Conservation (phyloP, 805 yeast genomes). For the Clavispora fructus region DNA sequence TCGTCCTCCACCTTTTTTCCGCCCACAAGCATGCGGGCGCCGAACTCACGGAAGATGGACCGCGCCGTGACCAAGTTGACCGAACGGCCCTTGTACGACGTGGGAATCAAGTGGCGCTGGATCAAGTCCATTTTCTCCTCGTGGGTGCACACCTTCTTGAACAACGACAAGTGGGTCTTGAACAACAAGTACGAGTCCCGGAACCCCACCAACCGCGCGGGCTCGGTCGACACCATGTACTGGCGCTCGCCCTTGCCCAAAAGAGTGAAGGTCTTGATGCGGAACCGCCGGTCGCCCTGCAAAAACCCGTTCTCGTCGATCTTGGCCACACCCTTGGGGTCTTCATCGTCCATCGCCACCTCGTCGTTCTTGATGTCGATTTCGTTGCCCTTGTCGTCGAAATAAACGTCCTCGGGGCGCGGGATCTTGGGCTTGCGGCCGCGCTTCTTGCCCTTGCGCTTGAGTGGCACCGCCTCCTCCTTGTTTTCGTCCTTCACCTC, state of each 20-base stretch:
- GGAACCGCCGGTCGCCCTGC: constrained; percentile 66
- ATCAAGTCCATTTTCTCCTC: constrained; percentile 81
- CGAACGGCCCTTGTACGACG: constrained; percentile 83
- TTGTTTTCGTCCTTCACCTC: constrained; percentile 1
- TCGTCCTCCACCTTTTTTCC: constrained; percentile 84
- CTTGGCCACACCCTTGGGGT: constrained; percentile 73
- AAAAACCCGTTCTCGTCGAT: constrained; percentile 64
- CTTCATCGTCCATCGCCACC: constrained; percentile 62
- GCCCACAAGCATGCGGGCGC: constrained; percentile 72
- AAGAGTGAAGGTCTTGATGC: constrained; percentile 64
- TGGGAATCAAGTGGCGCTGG: constrained; percentile 75
- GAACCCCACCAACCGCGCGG: constrained; percentile 91
- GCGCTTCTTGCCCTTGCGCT: constrained; percentile 21
- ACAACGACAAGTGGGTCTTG: constrained; percentile 75
- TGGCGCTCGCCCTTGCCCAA: constrained; percentile 61
- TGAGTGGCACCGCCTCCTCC: constrained; percentile 20
- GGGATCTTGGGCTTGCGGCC: constrained; percentile 37
- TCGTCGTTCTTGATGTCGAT: constrained; percentile 68
- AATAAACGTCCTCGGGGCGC: constrained; percentile 35
- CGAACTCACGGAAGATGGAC: constrained; percentile 85
- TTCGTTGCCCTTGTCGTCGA: constrained; percentile 67
- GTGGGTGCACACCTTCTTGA: constrained; percentile 66
- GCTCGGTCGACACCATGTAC: constrained; percentile 92
- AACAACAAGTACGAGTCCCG: constrained; percentile 86
- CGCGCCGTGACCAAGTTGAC: constrained; percentile 90